Percentiles rank a stretch among this genome's conserved stretches.
Evolutionary conservation across 306 rosid genomes (phyloP).

Genomic region (Hippophae gyantsensis): DNA sequence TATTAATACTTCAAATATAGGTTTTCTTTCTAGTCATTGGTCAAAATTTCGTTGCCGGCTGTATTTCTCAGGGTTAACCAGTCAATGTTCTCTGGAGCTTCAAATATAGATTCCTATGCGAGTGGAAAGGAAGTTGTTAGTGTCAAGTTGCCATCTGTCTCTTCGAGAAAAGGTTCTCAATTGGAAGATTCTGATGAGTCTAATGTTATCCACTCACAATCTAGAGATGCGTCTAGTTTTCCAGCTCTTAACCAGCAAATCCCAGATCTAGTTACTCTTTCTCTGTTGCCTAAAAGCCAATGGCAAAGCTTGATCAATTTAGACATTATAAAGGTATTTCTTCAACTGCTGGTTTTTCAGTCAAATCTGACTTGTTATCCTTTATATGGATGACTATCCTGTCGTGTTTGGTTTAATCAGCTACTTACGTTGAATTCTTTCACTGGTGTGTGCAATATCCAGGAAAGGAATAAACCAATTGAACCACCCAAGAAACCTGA

Average conservation of each 20-base stretch:
- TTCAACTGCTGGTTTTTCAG: constrained; percentile 19
- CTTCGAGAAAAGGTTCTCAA: constrained; percentile 39
- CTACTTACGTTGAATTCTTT: constrained; percentile 15
- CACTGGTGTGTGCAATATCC: constrained; percentile 18
- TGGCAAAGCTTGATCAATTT: constrained; percentile 93
- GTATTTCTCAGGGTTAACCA: constrained; percentile 61
- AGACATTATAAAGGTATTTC: constrained; percentile 73
- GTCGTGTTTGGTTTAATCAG: constrained; percentile 9
- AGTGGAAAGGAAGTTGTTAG: constrained; percentile 72
- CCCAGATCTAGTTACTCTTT: constrained; percentile 75
- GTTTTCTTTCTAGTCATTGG: not conserved
- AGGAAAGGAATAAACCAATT: constrained; percentile 85
- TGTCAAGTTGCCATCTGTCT: constrained; percentile 71
- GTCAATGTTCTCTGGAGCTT: constrained; percentile 51
- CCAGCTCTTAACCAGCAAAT: constrained; percentile 49
- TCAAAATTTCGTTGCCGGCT: constrained; percentile 5
- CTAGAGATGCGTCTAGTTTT: constrained; percentile 28
- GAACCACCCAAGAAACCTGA: constrained; percentile 96
- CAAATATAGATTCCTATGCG: constrained; percentile 58
- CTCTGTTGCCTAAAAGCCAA: constrained; percentile 82
- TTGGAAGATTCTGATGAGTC: constrained; percentile 33
- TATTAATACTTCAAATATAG: no score
- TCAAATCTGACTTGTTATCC: constrained; percentile 4
- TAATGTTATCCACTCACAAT: constrained; percentile 24
- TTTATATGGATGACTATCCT: not conserved